Percentiles rank a stretch among this genome's conserved stretches.
phyloP scores from a whole-genome alignment of 352 stramenopile genomes.

The Globisporangium nagaii region DNA sequence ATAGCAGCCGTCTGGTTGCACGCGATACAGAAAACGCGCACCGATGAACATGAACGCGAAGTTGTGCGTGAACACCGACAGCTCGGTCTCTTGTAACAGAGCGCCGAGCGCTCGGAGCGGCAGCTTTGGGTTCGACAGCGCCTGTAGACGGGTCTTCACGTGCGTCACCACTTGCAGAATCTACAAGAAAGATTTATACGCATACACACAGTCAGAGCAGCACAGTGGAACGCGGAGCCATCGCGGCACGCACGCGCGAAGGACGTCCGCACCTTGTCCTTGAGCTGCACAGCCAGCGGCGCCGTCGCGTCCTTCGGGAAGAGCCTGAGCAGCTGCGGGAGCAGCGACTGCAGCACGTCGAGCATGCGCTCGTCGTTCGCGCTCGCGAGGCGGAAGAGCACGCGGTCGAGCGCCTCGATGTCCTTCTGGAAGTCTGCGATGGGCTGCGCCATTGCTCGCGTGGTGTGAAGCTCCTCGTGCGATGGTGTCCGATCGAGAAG shows the following conservation, averaged over 20 bases:
- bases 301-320: conserved; percentile 37
- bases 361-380: conserved; percentile 60
- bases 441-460: no score
- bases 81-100: conserved; percentile 29
- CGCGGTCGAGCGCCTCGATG: conserved; percentile 62
- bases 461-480: no score
- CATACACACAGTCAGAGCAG: neutral
- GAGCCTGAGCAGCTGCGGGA: conserved; percentile 61
- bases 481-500: no score
- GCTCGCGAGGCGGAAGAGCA: conserved; percentile 74
- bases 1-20: no score
- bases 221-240: no score
- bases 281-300: conserved; percentile 42
- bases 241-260: no score
- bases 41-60: conserved; percentile 75
- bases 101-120: conserved; percentile 44
- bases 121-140: conserved; percentile 35
- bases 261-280: conserved; percentile 47
- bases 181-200: conserved; percentile 16
- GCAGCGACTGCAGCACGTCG: conserved; percentile 50
- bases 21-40: conserved; percentile 10
- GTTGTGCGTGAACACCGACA: conserved; percentile 56
- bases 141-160: conserved; percentile 65
- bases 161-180: conserved; percentile 70
- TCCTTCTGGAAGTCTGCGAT: conserved; percentile 33